Conservation (phyloP, 208 protist genomes). For the Trypanosoma avium region DNA sequence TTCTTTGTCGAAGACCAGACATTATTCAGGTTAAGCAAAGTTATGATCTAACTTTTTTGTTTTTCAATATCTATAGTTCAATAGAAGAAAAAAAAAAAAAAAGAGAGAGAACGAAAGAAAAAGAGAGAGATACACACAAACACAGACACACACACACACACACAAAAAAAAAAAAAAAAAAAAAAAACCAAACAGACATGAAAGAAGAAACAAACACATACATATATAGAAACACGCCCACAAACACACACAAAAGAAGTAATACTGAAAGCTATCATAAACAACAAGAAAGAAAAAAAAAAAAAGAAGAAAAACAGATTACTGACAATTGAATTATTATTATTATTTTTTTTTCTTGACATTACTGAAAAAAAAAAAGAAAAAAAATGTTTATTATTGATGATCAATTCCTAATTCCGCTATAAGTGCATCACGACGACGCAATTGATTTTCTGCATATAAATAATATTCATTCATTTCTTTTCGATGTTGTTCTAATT, state of each 20-base stretch:
- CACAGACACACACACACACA: too few relatives aligned
- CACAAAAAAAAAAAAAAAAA: constrained; percentile 4
- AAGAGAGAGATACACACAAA: too few relatives aligned
- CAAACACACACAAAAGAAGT: too few relatives aligned
- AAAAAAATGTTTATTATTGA: constrained; percentile 3
- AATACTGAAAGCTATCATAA: not conserved
- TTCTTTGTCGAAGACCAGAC: constrained; percentile 29
- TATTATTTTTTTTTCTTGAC: too few relatives aligned
- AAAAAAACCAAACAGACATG: too few relatives aligned
- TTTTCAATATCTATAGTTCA: too few relatives aligned
- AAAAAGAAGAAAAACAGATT: not conserved
- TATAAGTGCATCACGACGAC: constrained; percentile 25
- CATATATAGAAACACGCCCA: constrained; percentile 3
- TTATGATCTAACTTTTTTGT: too few relatives aligned
- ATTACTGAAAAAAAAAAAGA: too few relatives aligned
- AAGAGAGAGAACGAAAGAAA: too few relatives aligned
- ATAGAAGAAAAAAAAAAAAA: too few relatives aligned
- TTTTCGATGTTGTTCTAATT: constrained; percentile 14
- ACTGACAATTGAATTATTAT: too few relatives aligned
- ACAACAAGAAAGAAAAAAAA: not conserved
- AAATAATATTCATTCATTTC: constrained; percentile 30
- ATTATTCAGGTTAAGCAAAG: too few relatives aligned
- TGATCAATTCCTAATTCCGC: constrained; percentile 14
- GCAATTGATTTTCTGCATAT: constrained; percentile 27
- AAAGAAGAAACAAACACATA: constrained; percentile 4